Evolutionary conservation across 2,329 filamentous ascomycete species (phyloP).

Genomic region (Pezizomycotina sp.): DNA sequence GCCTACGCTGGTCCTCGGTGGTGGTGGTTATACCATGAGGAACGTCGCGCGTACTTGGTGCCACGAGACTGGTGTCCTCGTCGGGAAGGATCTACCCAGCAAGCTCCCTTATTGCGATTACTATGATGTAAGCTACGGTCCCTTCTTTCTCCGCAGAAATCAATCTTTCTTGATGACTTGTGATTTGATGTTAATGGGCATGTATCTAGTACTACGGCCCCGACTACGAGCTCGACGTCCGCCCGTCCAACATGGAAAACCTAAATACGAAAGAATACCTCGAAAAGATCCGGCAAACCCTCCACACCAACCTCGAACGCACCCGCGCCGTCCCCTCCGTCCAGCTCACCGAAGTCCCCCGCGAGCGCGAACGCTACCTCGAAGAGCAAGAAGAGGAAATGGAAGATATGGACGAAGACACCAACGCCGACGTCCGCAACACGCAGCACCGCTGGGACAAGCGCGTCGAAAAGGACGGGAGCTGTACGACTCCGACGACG

Average conservation of each 20-base stretch:
- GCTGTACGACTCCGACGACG: slow-evolving; percentile 45
- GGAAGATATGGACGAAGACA: slow-evolving; percentile 47
- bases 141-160: background rate
- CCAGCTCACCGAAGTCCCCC: slow-evolving; percentile 46
- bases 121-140: slow-evolving; percentile 39
- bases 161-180: background rate
- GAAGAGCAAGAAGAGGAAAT: slow-evolving; percentile 49
- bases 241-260: slow-evolving; percentile 57
- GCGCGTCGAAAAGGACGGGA: slow-evolving; percentile 44
- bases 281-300: slow-evolving; percentile 48
- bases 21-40: slow-evolving; percentile 87
- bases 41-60: slow-evolving; percentile 96
- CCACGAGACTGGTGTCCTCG: slow-evolving; percentile 65
- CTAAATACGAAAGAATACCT: slow-evolving; percentile 52
- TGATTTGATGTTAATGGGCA: slow-evolving; percentile 23
- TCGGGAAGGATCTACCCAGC: slow-evolving; percentile 43
- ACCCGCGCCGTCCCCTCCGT: slow-evolving; percentile 47
- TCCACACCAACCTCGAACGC: slow-evolving; percentile 49
- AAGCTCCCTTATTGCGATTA: slow-evolving; percentile 54
- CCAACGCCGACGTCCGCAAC: slow-evolving; percentile 42
- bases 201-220: slow-evolving; percentile 46
- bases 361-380: slow-evolving; percentile 35
- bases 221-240: slow-evolving; percentile 52
- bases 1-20: slow-evolving; percentile 79
- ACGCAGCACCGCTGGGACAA: slow-evolving; percentile 46